Evolutionary conservation across 2,329 filamentous ascomycete species (phyloP), one percentile per base, ranked within the genome.

Genomic region (Cryoendolithus antarcticus): DNA sequence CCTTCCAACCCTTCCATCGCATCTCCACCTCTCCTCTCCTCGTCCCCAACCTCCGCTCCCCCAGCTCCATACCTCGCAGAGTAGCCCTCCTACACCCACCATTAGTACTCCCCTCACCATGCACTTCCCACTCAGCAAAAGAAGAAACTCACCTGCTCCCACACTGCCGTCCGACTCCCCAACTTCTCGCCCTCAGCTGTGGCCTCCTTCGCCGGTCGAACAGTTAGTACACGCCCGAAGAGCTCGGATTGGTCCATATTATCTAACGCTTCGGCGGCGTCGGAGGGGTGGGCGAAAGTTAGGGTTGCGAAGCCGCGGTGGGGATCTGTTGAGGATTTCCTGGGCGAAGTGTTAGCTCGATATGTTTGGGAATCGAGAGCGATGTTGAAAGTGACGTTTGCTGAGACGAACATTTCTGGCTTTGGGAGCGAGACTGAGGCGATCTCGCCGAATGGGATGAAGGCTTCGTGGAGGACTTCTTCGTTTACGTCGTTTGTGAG

Each of bases 171-270:
- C 63, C 86, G 93, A 66, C 86, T 93, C 15, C 89, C 88, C 33
- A 98, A 61, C 1, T 88, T 86, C 59, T 93, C 86, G 38, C 83
- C 83, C 36, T 77, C 75, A 52, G 85, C 85, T 69, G 94, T 95
- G 46, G 91, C 86, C 27, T 85, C 77, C 62, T 94, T 98, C 32
- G 93, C 93, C 40, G 82, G 75, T 33, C 86, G 88, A 37, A 96
- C 89, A 60, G 88, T 94, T 59, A 98, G 81, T 9, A 91, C 80
- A 43, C 85, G 77, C 8, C 91, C 93, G 58, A 89, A 96, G 34
- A 98, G 74, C 64, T 96, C 89, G 44, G 88, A 82, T 60, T 94
- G 86, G 58, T 98, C 86, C 89, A 98, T 96, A 59, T 98, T 98
- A 70, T 96, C 86, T 60, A 98, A 94, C 37, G 91, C 91, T 63